These are phyloP conservation scores for Cutaneotrichosporon daszewskae DNA, from an alignment of 1,284 basidiomycete species.

Conservation along the genomic window DNA sequence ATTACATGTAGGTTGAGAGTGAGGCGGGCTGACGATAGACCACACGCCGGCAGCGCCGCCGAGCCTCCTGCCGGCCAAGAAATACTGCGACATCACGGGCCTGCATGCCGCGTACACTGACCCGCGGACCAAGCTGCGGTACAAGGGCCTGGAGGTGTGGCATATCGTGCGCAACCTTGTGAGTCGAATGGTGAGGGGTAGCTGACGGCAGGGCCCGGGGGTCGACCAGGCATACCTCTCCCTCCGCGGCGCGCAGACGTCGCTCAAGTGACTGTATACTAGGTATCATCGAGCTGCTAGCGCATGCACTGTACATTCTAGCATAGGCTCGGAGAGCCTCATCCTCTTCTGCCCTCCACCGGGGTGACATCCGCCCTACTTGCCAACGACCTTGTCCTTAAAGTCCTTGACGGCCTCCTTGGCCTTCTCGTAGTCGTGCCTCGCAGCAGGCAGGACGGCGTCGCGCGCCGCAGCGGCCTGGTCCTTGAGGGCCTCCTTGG, in stretches of 20 bases:
- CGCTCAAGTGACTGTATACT: slow-evolving; percentile 30
- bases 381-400: slow-evolving; percentile 1
- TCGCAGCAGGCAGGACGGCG: slow-evolving; percentile 13
- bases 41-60: slow-evolving; percentile 45
- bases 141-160: slow-evolving; percentile 48
- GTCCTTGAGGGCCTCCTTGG: slow-evolving; percentile 13
- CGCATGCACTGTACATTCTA: slow-evolving; percentile 6
- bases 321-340: neutral
- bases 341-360: neutral
- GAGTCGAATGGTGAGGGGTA: slow-evolving; percentile 7
- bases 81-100: slow-evolving; percentile 54
- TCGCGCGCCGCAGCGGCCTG: slow-evolving; percentile 12
- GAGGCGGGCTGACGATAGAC: slow-evolving; percentile 22
- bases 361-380: slow-evolving; percentile 2
- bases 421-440: slow-evolving; percentile 19
- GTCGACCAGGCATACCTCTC: slow-evolving; percentile 46
- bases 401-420: slow-evolving; percentile 19
- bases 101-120: slow-evolving; percentile 49
- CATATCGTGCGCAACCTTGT: slow-evolving; percentile 45
- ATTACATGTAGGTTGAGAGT: slow-evolving; percentile 42
- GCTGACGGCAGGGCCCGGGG: slow-evolving; percentile 38
- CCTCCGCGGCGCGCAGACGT: slow-evolving; percentile 42
- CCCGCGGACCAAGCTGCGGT: slow-evolving; percentile 46
- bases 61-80: slow-evolving; percentile 46
- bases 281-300: slow-evolving; percentile 1